Base-by-base conservation (phyloP, 495 filamentous ascomycete genomes). In the Penicillium bialowiezense region DNA sequence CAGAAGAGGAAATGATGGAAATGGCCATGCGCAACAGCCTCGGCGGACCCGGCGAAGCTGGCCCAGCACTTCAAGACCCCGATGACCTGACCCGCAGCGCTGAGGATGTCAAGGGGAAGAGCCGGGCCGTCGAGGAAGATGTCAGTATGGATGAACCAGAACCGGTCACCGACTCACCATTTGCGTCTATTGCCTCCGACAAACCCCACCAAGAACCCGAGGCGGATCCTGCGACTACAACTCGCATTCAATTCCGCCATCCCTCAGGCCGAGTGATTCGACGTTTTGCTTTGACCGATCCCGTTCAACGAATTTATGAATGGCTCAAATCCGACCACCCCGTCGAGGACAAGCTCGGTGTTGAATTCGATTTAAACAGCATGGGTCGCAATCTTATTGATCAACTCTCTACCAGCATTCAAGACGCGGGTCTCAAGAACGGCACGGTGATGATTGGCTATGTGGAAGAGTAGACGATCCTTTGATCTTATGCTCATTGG, bases 1-100 rank as follows among this genome's bases (percentile, higher is more conserved):
- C 90, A 0, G 93, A 98, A 59, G 91, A 97, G 54, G 90, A 98
- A 65, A 92, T 92, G 90, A 75, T 98, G 59, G 85, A 95, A 65
- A 82, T 96, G 77, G 93, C 95, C 0, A 67, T 98, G 69, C 81
- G 89, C 58, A 92, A 93, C 68, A 95, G 90, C 57, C 73, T 96
- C 3, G 83, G 70, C 18, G 65, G 49, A 35, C 60, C 65, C 4
- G 63, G 50, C 17, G 41, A 56, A 33, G 60, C 67, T 18, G 55
- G 67, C 7, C 73, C 41, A 55, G 77, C 61, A 58, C 67, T 49
- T 41, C 75, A 74, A 46, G 92, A 98, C 64, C 92, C 91, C 0
- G 92, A 97, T 68, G 85, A 86, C 24, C 71, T 96, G 49, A 97
- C 93, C 1, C 83, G 84, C 52, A 76, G 77, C 39, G 62, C 64